Percentiles rank a stretch among this genome's conserved stretches.
phyloP scores from a whole-genome alignment of 306 rosid species.

The Abrus precatorius region DNA sequence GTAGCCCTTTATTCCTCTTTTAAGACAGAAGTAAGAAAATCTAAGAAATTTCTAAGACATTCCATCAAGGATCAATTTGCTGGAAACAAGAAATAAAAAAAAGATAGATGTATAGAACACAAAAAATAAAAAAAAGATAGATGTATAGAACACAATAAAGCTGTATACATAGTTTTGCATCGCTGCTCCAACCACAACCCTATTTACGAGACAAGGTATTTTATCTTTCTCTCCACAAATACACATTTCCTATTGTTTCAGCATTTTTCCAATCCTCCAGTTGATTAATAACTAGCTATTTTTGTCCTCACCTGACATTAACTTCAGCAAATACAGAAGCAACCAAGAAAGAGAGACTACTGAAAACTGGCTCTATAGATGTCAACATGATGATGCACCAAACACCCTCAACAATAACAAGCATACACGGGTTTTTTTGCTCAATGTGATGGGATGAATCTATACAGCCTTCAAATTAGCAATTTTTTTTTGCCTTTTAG shows the following conservation, averaged over 20 bases:
- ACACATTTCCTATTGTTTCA: background rate
- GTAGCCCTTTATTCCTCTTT: too few relatives aligned
- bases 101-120: background rate
- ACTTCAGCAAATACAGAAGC: background rate
- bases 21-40: too few relatives aligned
- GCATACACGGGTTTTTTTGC: background rate
- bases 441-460: too few relatives aligned
- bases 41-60: background rate
- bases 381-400: background rate
- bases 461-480: too few relatives aligned
- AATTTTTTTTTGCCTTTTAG: too few relatives aligned
- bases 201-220: background rate
- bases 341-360: background rate
- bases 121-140: background rate
- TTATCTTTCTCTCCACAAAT: background rate
- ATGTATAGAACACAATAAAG: background rate
- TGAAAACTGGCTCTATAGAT: background rate
- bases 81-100: constrained; percentile 12
- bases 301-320: constrained; percentile 7
- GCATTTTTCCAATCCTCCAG: background rate
- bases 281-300: background rate
- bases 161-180: background rate
- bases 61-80: background rate
- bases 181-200: background rate
- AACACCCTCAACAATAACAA: background rate